Evolutionary conservation across 2,329 filamentous ascomycete species (phyloP), one percentile per base, ranked within the genome.

Genomic region (Colletotrichum theobromicola): DNA sequence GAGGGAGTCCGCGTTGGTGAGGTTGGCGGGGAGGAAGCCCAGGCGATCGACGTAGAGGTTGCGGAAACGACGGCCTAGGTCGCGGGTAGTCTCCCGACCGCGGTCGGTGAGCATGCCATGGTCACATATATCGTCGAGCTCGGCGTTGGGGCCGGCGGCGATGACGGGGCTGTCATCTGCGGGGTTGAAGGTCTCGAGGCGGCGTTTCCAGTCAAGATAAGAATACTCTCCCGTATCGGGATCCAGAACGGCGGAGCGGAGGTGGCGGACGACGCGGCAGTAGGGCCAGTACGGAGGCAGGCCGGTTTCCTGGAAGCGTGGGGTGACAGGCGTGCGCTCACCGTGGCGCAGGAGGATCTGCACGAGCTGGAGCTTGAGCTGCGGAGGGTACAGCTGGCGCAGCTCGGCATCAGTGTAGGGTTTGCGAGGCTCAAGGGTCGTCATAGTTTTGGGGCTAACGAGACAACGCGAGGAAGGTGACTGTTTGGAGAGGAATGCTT

Each of bases 331-430:
- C 9, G 93, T 96, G 72, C 96, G 93, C 86, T 93, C 91, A 85
- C 94, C 94, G 84, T 96, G 94, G 72, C 94, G 93, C 80, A 95
- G 90, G 76, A 95, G 90, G 79, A 98, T 89, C 86, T 99, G 97
- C 64, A 98, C 97, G 75, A 97, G 91, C 82, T 97, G 94, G 42
- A 99, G 91, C 82, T 96, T 90, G 74, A 99, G 88, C 58, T 90
- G 88, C 70, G 92, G 85, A 1, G 97, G 97, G 85, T 98, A 99
- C 74, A 98, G 92, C 80, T 88, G 87, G 57, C 90, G 88, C 64
- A 98, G 91, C 89, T 98, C 96, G 74, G 94, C 93, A 77, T 92
- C 87, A 58, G 93, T 92, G 86, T 98, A 98, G 0, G 94, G 92
- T 71, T 90, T 87, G 72, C 95, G 91, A 63, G 94, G 94, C 58